Evolutionary conservation across 2,329 filamentous ascomycete species (phyloP).

Genomic region (Sordariomycetes sp.): DNA sequence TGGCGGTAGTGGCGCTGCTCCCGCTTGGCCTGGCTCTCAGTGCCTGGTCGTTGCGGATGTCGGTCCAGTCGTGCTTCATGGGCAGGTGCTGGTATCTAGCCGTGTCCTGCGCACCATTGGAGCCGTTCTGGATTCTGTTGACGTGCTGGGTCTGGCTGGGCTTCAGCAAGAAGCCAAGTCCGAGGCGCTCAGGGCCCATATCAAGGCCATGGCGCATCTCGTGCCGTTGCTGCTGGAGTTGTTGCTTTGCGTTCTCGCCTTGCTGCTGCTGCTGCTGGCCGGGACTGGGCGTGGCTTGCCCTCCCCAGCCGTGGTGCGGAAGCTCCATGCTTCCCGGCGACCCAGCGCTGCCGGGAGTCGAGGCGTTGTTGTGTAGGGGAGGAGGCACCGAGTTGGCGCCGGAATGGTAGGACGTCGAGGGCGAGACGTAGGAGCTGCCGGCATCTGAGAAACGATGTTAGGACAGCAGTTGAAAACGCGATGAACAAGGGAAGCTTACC

Average conservation of each 20-base stretch:
- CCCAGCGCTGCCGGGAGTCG: constrained; percentile 27
- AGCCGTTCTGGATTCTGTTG: constrained; percentile 39
- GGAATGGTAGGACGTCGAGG: constrained; percentile 16
- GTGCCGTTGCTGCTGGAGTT: constrained; percentile 37
- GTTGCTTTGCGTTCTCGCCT: constrained; percentile 7
- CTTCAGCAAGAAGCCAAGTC: constrained; percentile 66
- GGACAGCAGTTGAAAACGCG: neutral
- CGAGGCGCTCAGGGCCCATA: constrained; percentile 56
- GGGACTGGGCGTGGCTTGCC: no score
- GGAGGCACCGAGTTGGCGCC: constrained; percentile 8
- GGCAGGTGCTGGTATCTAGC: constrained; percentile 33
- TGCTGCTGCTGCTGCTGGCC: neutral
- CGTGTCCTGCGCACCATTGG: constrained; percentile 37
- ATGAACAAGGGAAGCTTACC: neutral
- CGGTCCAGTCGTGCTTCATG: constrained; percentile 42
- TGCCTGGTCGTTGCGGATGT: constrained; percentile 14
- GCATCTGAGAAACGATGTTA: neutral
- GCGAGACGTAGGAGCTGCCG: constrained; percentile 19
- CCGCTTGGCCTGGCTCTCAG: constrained; percentile 10
- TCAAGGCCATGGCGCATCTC: constrained; percentile 47
- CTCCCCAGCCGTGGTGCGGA: constrained; percentile 3
- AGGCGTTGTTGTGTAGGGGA: constrained; percentile 15
- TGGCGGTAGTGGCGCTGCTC: neutral
- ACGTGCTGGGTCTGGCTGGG: constrained; percentile 49
- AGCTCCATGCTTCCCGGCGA: constrained; percentile 23